phyloP scores from a whole-genome alignment of 345 rosid genomes.

The Abelmoschus esculentus region DNA sequence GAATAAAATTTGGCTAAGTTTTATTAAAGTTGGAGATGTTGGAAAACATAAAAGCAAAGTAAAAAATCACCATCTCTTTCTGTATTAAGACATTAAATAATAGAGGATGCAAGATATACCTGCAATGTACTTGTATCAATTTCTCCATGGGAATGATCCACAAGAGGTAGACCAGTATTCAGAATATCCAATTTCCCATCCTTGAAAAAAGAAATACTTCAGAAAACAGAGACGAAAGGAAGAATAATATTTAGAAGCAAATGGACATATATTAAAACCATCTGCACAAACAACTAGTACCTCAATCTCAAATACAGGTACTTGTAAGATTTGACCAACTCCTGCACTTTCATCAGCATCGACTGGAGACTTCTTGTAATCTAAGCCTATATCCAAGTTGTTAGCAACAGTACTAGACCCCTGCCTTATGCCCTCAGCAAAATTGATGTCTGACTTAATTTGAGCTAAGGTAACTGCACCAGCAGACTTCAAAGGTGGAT shows the following conservation, averaged over 20 bases:
- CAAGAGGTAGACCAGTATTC: slow-evolving; percentile 24
- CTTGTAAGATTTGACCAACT: slow-evolving; percentile 26
- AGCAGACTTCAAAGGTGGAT: slow-evolving; percentile 42
- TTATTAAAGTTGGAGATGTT: neutral
- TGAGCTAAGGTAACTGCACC: slow-evolving; percentile 24
- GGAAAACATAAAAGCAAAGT: neutral
- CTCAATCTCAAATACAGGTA: slow-evolving; percentile 46
- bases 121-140: slow-evolving; percentile 48
- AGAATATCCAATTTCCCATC: slow-evolving; percentile 40
- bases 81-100: neutral
- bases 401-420: slow-evolving; percentile 4
- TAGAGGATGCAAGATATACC: slow-evolving; percentile 26
- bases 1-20: neutral
- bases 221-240: neutral
- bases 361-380: slow-evolving; percentile 30
- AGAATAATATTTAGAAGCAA: neutral
- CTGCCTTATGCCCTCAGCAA: slow-evolving; percentile 31
- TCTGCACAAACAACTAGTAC: slow-evolving; percentile 18
- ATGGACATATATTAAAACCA: neutral
- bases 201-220: slow-evolving; percentile 21
- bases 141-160: slow-evolving; percentile 33
- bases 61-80: neutral
- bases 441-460: slow-evolving; percentile 18
- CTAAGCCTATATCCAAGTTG: slow-evolving; percentile 24
- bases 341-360: slow-evolving; percentile 31